Evolutionary conservation across 306 rosid species (phyloP), one percentile per base, ranked within the genome.

Genomic region (Ormosia semicastrata): DNA sequence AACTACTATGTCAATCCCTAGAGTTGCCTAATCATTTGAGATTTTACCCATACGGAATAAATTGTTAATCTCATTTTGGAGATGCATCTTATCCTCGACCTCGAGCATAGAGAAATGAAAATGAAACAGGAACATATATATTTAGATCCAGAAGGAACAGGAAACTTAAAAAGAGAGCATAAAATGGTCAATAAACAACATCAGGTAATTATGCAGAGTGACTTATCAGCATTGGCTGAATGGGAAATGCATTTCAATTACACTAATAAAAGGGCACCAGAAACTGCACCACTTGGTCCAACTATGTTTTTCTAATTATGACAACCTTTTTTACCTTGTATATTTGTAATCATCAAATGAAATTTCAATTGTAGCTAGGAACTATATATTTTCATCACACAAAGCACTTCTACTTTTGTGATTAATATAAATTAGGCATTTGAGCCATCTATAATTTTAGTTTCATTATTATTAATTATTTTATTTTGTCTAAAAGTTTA

Each of bases 271-370:
- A 54, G 60, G 7, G 66, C n/a, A 5, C 3, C n/a, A 13, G 13
- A 59, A 43, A 34, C 39, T 24, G 1, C 33, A 36, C 9, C 62
- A 52, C 33, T 66, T 64, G 40, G 46, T 73, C 50, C 75, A 14
- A 41, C 36, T 72, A 64, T 79, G 77, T 52, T 72, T 59, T 0
- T n/a, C 78, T 34, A 78, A 60, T 84, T 77, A 77, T 84, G 80
- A 63, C 64, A 75, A 71, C 37, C 70, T 0, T 71, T 79, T 70
- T 67, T 39, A 15, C 71, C 36, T 71, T 12, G 4, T 37, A 52
- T 13, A 50, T 33, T 4, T 3, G 7, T 39, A 50, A 56, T 37
- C 49, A 7, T 36, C 15, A 39, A 6, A 36, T 4, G 13, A n/a
- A 65, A 65, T 0, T 65, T 37, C 30, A 7, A 65, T 65, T 17